A percentile compares a stretch with the other conserved stretches of the same genome.
Evolutionary conservation across 2,329 filamentous ascomycete genomes (phyloP).

Genomic region (Exserohilum rostratum): DNA sequence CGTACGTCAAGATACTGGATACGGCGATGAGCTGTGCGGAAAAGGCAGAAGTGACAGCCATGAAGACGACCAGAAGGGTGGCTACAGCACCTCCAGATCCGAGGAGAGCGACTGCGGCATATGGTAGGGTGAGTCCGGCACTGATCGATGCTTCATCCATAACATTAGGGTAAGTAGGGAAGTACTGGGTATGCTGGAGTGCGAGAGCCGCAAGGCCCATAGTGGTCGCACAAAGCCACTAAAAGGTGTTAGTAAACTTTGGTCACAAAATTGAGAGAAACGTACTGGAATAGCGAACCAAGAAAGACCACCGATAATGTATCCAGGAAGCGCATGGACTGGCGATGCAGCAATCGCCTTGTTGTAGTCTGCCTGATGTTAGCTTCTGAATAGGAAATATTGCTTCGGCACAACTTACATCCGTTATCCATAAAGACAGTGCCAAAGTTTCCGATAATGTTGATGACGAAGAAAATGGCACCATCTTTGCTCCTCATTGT

Average conservation of each 20-base stretch:
- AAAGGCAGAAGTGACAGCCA: conserved; percentile 55
- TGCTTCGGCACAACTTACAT: conserved; percentile 53
- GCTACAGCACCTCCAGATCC: conserved; percentile 41
- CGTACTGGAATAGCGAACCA: conserved; percentile 56
- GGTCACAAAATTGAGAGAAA: not conserved
- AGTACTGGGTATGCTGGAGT: conserved; percentile 48
- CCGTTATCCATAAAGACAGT: conserved; percentile 85
- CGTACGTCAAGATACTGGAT: conserved; percentile 85
- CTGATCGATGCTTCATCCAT: conserved; percentile 35
- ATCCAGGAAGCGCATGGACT: conserved; percentile 80
- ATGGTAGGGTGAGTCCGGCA: conserved; percentile 41
- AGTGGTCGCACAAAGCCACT: conserved; percentile 55
- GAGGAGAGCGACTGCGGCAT: conserved; percentile 39
- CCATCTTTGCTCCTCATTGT: conserved; percentile 84
- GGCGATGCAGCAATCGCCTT: conserved; percentile 89
- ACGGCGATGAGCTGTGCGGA: conserved; percentile 64
- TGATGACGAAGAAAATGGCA: conserved; percentile 89
- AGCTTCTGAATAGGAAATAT: not conserved
- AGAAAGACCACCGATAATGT: conserved; percentile 50
- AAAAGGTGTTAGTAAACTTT: not conserved
- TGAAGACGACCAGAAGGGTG: conserved; percentile 53
- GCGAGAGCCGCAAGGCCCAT: conserved; percentile 55
- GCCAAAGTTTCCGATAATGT: conserved; percentile 81
- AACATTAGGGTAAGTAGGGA: conserved; percentile 51
- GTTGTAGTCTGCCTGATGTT: conserved; percentile 64